These are phyloP conservation scores for Xerocomus brunneocitrinus DNA, from an alignment of 768 basidiomycete genomes.

Conservation along the genomic window DNA sequence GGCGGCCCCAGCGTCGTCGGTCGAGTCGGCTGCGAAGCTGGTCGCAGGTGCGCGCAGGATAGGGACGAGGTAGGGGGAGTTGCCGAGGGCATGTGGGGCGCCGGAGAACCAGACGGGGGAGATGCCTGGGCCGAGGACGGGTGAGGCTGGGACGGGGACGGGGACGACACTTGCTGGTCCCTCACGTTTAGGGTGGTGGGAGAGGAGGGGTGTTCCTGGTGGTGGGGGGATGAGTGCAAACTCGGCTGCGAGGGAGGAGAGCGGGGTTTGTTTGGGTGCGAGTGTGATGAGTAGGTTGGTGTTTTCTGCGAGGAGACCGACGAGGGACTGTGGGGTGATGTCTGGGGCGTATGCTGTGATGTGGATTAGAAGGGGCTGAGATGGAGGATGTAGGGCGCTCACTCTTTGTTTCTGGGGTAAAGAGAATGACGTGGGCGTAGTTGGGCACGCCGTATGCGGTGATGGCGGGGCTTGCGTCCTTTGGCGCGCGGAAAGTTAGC, in stretches of 20 bases:
- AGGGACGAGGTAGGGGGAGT: conserved; percentile 77
- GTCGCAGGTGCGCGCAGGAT: conserved; percentile 74
- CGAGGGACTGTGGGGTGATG: conserved; percentile 76
- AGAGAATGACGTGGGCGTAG: conserved; percentile 84
- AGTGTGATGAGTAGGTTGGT: conserved; percentile 85
- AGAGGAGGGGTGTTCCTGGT: conserved; percentile 76
- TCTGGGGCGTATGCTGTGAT: conserved; percentile 62
- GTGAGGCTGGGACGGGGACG: conserved; percentile 44
- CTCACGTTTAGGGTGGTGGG: conserved; percentile 78
- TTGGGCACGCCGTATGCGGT: conserved; percentile 66
- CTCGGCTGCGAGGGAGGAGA: conserved; percentile 79
- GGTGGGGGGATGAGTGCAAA: conserved; percentile 89
- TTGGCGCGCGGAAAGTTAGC: conserved; percentile 82
- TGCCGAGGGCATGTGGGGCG: conserved; percentile 56
- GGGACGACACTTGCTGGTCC: conserved; percentile 63
- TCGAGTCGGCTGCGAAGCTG: conserved; percentile 71
- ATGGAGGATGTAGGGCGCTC: conserved; percentile 2
- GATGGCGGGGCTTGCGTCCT: conserved; percentile 62
- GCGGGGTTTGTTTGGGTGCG: conserved; percentile 67
- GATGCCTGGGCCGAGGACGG: conserved; percentile 45
- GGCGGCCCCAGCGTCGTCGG: conserved; percentile 52
- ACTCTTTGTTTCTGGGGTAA: conserved; percentile 87
- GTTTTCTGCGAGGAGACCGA: conserved; percentile 60
- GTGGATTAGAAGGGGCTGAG: neutral
- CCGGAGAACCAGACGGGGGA: conserved; percentile 77